Conservation (phyloP, 2,329 filamentous ascomycete genomes). For the Helicocarpus griseus region DNA sequence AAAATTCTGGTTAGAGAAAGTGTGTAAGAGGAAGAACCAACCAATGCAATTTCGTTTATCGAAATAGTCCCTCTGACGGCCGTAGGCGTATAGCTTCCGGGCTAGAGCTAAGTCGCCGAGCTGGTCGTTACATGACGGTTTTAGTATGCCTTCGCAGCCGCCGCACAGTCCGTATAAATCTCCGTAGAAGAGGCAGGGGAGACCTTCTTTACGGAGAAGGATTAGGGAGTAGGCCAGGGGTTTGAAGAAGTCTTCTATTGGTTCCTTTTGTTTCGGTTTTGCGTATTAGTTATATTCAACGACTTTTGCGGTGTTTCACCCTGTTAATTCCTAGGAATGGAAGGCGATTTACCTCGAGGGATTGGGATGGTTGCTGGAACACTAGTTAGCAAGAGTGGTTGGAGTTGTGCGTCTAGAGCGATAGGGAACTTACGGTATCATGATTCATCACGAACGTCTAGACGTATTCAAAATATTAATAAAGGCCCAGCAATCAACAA, state of each 20-base stretch:
- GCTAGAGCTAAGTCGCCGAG: constrained; percentile 52
- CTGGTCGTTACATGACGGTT: constrained; percentile 38
- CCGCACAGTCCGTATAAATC: constrained; percentile 56
- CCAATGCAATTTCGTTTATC: constrained; percentile 52
- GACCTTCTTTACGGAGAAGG: constrained; percentile 52
- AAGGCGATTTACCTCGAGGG: constrained; percentile 39
- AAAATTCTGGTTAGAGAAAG: no score
- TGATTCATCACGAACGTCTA: constrained; percentile 62
- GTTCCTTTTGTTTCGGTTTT: constrained; percentile 32
- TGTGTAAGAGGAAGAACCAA: constrained; percentile 4
- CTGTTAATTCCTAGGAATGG: neutral
- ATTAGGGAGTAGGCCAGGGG: constrained; percentile 63
- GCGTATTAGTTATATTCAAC: neutral
- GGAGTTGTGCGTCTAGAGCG: neutral
- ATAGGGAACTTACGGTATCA: constrained; percentile 44
- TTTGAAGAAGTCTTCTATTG: constrained; percentile 59
- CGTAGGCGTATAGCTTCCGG: constrained; percentile 58
- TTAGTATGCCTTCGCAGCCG: constrained; percentile 15
- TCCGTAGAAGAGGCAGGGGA: constrained; percentile 61
- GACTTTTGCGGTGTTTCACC: neutral
- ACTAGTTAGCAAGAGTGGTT: neutral
- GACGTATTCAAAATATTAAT: neutral
- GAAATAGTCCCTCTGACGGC: constrained; percentile 55
- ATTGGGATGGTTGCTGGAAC: constrained; percentile 50
- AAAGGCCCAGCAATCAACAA: neutral